phyloP scores from a whole-genome alignment of 306 rosid species.

The Citrullus colocynthis region DNA sequence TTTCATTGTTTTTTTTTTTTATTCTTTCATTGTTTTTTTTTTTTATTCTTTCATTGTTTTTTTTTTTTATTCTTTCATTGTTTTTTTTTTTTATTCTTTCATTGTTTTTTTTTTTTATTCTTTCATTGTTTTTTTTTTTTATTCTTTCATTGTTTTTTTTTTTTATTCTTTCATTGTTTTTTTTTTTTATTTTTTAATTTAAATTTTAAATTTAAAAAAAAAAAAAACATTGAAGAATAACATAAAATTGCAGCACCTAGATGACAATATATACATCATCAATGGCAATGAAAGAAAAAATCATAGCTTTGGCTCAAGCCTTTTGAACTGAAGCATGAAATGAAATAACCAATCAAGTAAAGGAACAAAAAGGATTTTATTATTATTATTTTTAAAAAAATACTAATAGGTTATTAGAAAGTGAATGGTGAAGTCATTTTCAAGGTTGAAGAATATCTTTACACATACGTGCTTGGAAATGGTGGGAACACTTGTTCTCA shows the following conservation, averaged over 20 bases:
- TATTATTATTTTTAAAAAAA: too few relatives aligned
- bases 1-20: too few relatives aligned
- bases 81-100: too few relatives aligned
- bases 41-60: too few relatives aligned
- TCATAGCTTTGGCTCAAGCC: not conserved
- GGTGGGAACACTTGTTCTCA: slow-evolving; percentile 4
- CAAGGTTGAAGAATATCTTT: slow-evolving; percentile 2
- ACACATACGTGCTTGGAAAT: not conserved
- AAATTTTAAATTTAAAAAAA: too few relatives aligned
- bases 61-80: too few relatives aligned
- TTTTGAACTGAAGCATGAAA: not conserved
- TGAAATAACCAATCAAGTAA: not conserved
- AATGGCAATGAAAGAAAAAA: not conserved
- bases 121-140: too few relatives aligned
- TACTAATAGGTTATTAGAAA: not conserved
- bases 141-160: too few relatives aligned
- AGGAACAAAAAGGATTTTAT: not conserved
- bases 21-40: too few relatives aligned
- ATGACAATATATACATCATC: not conserved
- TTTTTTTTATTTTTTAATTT: too few relatives aligned
- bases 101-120: too few relatives aligned
- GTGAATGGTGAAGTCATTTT: slow-evolving; percentile 4
- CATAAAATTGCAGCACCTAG: not conserved
- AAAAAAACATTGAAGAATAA: not conserved
- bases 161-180: too few relatives aligned